These are phyloP conservation scores for Amanita fuliginea DNA, from an alignment of 768 basidiomycete genomes.

Conservation along the genomic window DNA sequence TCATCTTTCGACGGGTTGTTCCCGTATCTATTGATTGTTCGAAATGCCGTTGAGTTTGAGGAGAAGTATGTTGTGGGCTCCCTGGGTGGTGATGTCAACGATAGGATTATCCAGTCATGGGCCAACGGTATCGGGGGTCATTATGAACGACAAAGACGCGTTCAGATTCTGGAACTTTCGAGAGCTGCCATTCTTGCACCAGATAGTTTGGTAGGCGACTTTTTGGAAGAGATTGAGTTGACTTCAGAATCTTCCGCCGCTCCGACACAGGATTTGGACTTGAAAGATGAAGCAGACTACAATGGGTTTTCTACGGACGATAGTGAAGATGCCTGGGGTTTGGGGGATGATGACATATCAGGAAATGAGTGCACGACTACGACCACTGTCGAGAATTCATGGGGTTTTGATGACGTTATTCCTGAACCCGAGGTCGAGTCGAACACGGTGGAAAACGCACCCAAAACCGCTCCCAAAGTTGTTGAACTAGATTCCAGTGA, in stretches of 20 bases:
- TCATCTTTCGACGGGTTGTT: constrained; percentile 49
- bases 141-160: constrained; percentile 70
- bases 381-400: constrained; percentile 29
- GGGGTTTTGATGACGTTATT: constrained; percentile 45
- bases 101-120: constrained; percentile 57
- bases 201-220: constrained; percentile 26
- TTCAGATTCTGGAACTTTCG: constrained; percentile 51
- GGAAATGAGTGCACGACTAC: constrained; percentile 16
- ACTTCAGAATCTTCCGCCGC: constrained; percentile 19
- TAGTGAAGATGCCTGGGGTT: constrained; percentile 22
- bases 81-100: constrained; percentile 35
- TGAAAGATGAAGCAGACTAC: constrained; percentile 6
- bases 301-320: not conserved
- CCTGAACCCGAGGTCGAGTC: constrained; percentile 12
- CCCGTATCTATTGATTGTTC: constrained; percentile 45
- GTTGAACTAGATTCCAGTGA: constrained; percentile 31
- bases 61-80: constrained; percentile 35
- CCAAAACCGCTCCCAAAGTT: constrained; percentile 5
- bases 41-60: constrained; percentile 60
- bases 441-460: constrained; percentile 6
- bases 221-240: constrained; percentile 28
- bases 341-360: constrained; percentile 22
- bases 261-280: constrained; percentile 18
- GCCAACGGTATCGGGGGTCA: constrained; percentile 54
- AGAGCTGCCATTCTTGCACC: constrained; percentile 40